Base-by-base conservation (phyloP, 345 rosid genomes). In the Acer saccharum region DNA sequence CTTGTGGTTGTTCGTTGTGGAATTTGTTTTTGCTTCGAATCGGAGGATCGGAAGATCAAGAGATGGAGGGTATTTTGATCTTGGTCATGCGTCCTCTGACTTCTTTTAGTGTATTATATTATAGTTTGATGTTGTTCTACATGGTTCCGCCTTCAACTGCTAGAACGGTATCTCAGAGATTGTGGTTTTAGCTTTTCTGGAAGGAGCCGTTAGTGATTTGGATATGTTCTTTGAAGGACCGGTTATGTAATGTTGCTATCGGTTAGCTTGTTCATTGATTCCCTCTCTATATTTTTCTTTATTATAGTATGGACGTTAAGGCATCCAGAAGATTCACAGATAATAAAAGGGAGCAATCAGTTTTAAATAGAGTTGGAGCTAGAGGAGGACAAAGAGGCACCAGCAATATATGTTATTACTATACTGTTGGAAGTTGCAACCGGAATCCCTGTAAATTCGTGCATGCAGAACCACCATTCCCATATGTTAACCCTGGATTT, bases 391-490 rank as follows among this genome's bases (percentile, higher is more conserved):
- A 52, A 67, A 20, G 61, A 35, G 0, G 16, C 21, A 46, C 5
- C 71, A 23, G 25, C 18, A 39, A 1, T 8, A 63, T 77, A 13
- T 87, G 90, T 10, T 0, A 0, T 2, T 83, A 10, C 27, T 81
- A 83, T 83, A 18, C 75, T 0, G 21, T 13, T 7, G 86, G 86
- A 8, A 81, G 18, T 55, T 84, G 90, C 69, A 83, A 79, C 7
- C 50, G 83, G 58, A 77, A 87, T 44, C 88, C 86, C 14, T 84
- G 86, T 60, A 21, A 78, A 68, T 84, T 83, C 20, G 10, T 75
- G 71, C 89, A 82, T 35, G 6, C 11, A 6, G 77, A 78, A 14
- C 27, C 20, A 3, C 70, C 41, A 32, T 1, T 68, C 50, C 14
- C 27, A 44, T n/a, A 50, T 62, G 32, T 23, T 27, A 66, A 55